phyloP scores from a whole-genome alignment of 2,329 filamentous ascomycete species.

The Colletotrichum sansevieriae region DNA sequence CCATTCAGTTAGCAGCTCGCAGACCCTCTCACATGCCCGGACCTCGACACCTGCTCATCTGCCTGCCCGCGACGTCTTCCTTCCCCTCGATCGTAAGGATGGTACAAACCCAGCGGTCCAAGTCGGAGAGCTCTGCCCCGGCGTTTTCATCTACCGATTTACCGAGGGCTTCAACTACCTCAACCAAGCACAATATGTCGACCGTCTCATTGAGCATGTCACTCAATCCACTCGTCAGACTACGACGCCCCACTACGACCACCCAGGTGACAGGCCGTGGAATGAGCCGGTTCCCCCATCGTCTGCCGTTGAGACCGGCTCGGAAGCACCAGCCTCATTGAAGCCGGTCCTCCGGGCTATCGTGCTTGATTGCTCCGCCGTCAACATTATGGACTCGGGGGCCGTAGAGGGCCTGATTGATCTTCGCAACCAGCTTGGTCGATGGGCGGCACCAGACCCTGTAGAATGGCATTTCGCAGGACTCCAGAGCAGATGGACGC shows the following conservation, averaged over 20 bases:
- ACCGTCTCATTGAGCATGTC: conserved; percentile 61
- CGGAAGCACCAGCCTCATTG: background rate
- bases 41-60: background rate
- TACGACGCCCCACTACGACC: conserved; percentile 20
- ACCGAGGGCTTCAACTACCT: conserved; percentile 69
- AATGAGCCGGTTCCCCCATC: conserved; percentile 60
- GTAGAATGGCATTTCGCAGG: conserved; percentile 68
- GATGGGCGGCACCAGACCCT: conserved; percentile 60
- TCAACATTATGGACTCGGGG: conserved; percentile 69
- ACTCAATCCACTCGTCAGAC: conserved; percentile 56
- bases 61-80: conserved; percentile 51
- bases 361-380: conserved; percentile 69
- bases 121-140: conserved; percentile 63
- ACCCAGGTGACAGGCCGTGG: conserved; percentile 62
- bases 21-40: conserved; percentile 28
- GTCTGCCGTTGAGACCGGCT: background rate
- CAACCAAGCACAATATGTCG: conserved; percentile 65
- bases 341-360: conserved; percentile 64
- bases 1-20: conserved; percentile 24
- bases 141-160: conserved; percentile 68
- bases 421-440: conserved; percentile 66
- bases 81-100: conserved; percentile 64
- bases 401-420: conserved; percentile 69
- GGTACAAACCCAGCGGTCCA: conserved; percentile 63
- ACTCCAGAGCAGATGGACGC: conserved; percentile 68